Percentiles rank a stretch among this genome's conserved stretches.
Evolutionary conservation across 2,329 filamentous ascomycete genomes (phyloP).

Genomic region (Fusarium sp.): DNA sequence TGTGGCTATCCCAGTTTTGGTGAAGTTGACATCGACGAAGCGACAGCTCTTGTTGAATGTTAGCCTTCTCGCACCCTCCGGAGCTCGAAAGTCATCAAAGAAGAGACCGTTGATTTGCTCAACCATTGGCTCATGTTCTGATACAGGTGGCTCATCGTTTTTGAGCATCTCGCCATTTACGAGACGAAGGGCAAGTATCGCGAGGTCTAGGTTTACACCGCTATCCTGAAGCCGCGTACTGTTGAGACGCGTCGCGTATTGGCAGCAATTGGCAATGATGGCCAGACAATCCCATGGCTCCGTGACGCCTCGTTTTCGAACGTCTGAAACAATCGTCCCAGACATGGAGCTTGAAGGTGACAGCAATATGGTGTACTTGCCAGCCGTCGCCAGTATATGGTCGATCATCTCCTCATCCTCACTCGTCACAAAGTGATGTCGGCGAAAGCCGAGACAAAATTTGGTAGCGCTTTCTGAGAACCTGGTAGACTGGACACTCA

Average conservation of each 20-base stretch:
- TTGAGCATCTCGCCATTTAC: slow-evolving; percentile 48
- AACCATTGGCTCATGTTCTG: background rate
- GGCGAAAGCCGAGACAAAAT: slow-evolving; percentile 39
- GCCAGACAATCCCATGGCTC: slow-evolving; percentile 43
- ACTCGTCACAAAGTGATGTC: background rate
- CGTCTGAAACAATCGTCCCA: slow-evolving; percentile 38
- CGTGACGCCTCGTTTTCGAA: slow-evolving; percentile 30
- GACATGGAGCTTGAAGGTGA: slow-evolving; percentile 41
- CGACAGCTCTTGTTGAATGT: slow-evolving; percentile 44
- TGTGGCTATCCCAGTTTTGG: slow-evolving; percentile 24
- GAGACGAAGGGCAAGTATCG: slow-evolving; percentile 44
- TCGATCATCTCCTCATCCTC: background rate
- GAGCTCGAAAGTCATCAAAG: slow-evolving; percentile 35
- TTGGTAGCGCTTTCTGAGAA: slow-evolving; percentile 38
- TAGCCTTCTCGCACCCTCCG: slow-evolving; percentile 9
- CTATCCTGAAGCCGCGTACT: slow-evolving; percentile 10
- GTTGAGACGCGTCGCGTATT: slow-evolving; percentile 43
- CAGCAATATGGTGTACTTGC: slow-evolving; percentile 40
- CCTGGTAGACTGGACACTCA: slow-evolving; percentile 37
- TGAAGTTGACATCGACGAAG: slow-evolving; percentile 32
- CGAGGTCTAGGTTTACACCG: slow-evolving; percentile 37
- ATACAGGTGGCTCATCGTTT: slow-evolving; percentile 35
- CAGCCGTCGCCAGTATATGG: slow-evolving; percentile 36
- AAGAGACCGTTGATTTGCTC: slow-evolving; percentile 22
- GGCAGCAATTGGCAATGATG: slow-evolving; percentile 48